Conservation (phyloP, 2,329 filamentous ascomycete species). For the Coleophoma eucalyptorum region DNA sequence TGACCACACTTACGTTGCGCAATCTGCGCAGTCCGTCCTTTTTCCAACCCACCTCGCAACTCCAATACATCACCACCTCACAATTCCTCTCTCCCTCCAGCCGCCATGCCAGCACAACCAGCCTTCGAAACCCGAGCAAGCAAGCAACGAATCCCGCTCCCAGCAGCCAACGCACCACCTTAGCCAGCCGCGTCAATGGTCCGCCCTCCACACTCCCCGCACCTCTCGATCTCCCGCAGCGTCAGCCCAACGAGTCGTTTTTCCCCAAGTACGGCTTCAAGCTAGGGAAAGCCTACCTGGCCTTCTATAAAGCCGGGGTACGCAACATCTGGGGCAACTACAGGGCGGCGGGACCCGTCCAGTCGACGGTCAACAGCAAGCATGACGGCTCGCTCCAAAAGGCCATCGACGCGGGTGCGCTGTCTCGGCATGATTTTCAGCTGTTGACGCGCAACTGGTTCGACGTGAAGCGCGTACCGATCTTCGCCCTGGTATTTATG, state of each 20-base stretch:
- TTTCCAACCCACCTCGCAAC: conserved; percentile 6
- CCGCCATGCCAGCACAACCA: conserved; percentile 36
- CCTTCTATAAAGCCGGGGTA: conserved; percentile 86
- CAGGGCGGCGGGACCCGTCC: conserved; percentile 36
- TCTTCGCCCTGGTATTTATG: conserved; percentile 72
- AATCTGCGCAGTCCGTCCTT: conserved; percentile 18
- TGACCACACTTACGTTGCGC: conserved; percentile 14
- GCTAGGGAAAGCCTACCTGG: conserved; percentile 68
- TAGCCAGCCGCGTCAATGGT: conserved; percentile 55
- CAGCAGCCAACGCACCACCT: not conserved
- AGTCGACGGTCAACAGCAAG: conserved; percentile 41
- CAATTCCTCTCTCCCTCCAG: conserved; percentile 35
- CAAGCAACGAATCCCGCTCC: conserved; percentile 13
- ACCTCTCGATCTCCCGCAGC: conserved; percentile 57
- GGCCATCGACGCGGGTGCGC: conserved; percentile 27
- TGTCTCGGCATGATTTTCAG: conserved; percentile 67
- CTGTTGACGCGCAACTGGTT: conserved; percentile 63
- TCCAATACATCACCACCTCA: conserved; percentile 10
- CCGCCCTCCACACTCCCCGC: conserved; percentile 71
- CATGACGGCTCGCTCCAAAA: conserved; percentile 28
- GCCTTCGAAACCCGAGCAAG: no score
- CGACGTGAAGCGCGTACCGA: conserved; percentile 73
- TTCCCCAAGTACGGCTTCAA: conserved; percentile 26
- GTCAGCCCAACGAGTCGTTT: conserved; percentile 39
- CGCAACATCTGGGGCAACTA: conserved; percentile 70